Conservation (phyloP, 176 grass and related monocot genomes). For the Oryza nivara region DNA sequence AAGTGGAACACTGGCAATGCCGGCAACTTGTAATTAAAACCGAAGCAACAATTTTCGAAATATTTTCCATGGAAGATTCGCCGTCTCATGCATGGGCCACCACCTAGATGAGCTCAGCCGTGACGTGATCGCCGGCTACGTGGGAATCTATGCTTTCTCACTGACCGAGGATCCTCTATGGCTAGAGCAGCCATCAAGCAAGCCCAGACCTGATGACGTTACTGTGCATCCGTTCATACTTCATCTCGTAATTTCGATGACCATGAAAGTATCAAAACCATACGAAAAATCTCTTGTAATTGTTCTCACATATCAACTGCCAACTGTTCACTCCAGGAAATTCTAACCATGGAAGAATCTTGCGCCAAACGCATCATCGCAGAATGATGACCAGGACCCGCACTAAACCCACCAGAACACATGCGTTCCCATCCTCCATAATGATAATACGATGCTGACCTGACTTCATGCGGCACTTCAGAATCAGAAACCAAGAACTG, state of each 20-base stretch:
- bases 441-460: slow-evolving; percentile 22
- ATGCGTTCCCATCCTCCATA: slow-evolving; percentile 18
- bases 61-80: slow-evolving; percentile 36
- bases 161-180: slow-evolving; percentile 25
- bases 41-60: background rate
- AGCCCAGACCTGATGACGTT: too few species aligned
- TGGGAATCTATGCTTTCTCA: slow-evolving; percentile 7
- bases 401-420: slow-evolving; percentile 18
- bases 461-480: background rate
- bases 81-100: background rate
- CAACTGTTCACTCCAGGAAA: background rate
- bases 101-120: slow-evolving; percentile 23
- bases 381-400: background rate
- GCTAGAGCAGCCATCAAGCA: background rate
- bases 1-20: background rate
- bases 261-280: slow-evolving; percentile 12
- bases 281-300: background rate
- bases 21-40: slow-evolving; percentile 3
- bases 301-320: background rate
- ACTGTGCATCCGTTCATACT: background rate
- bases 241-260: background rate
- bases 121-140: slow-evolving; percentile 17
- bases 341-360: slow-evolving; percentile 21
- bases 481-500: slow-evolving; percentile 9
- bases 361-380: background rate